These are phyloP conservation scores for Diutina sp. DNA, from an alignment of 1,139 yeast species.

Conservation along the genomic window DNA sequence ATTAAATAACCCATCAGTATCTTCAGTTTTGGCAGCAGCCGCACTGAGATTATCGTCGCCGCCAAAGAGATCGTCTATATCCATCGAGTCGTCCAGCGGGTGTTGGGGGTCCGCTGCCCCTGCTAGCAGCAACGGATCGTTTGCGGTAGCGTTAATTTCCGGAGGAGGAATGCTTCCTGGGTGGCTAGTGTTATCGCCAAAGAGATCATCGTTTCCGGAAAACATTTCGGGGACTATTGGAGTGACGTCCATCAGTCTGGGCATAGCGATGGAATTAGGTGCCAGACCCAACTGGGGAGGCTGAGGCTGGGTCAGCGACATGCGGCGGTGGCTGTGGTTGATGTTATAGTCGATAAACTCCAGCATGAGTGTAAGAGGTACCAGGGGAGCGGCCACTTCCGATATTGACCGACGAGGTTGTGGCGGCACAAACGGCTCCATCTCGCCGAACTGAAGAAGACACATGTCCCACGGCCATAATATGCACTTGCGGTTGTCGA, in stretches of 20 bases:
- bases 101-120: neutral
- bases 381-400: neutral
- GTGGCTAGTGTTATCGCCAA: neutral
- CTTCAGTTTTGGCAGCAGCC: neutral
- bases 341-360: conserved; percentile 1
- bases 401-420: neutral
- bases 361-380: neutral
- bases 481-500: conserved; percentile 42
- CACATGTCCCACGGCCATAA: conserved; percentile 66
- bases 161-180: neutral
- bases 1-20: neutral
- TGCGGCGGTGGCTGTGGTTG: neutral
- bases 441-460: conserved; percentile 37
- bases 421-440: neutral
- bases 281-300: neutral
- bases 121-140: neutral
- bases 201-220: neutral
- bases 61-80: neutral
- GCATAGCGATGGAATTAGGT: neutral
- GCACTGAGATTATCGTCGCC: neutral
- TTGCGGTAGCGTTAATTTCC: neutral
- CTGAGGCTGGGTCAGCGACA: neutral
- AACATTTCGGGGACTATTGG: neutral
- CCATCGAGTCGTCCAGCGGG: conserved; percentile 2
- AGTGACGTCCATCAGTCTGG: neutral